Conservation (phyloP, 176 grass and related monocot genomes). For the Stipa capillata region DNA sequence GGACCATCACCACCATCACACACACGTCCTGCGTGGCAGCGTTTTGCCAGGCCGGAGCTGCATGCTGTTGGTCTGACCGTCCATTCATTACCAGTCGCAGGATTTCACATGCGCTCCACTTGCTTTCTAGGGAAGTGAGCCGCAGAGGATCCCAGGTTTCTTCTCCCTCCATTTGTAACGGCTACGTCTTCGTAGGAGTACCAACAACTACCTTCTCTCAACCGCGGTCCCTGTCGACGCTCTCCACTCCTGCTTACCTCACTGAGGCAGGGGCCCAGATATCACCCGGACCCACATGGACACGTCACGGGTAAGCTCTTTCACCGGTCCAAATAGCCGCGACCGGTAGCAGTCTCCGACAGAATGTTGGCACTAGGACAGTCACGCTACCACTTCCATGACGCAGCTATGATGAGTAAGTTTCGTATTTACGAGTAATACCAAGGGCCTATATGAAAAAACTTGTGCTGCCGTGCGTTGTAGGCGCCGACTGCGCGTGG, state of each 20-base stretch:
- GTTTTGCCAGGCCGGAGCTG: too few species aligned
- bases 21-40: too few species aligned
- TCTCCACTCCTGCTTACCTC: too few species aligned
- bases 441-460: neutral
- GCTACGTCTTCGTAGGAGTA: neutral
- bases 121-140: too few species aligned
- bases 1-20: too few species aligned
- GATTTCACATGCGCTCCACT: too few species aligned
- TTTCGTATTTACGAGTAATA: neutral
- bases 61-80: too few species aligned
- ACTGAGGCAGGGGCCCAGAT: neutral
- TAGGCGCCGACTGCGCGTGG: neutral
- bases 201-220: too few species aligned
- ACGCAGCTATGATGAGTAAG: neutral
- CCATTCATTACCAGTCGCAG: too few species aligned
- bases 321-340: neutral
- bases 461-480: neutral
- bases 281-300: neutral
- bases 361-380: neutral
- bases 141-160: too few species aligned
- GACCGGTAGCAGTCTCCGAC: neutral
- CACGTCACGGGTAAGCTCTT: neutral
- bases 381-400: neutral
- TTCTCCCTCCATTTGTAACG: neutral
- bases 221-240: too few species aligned